Evolutionary conservation across 73 alveolate genomes (phyloP).

Genomic region (Paramecium sexaurelia): DNA sequence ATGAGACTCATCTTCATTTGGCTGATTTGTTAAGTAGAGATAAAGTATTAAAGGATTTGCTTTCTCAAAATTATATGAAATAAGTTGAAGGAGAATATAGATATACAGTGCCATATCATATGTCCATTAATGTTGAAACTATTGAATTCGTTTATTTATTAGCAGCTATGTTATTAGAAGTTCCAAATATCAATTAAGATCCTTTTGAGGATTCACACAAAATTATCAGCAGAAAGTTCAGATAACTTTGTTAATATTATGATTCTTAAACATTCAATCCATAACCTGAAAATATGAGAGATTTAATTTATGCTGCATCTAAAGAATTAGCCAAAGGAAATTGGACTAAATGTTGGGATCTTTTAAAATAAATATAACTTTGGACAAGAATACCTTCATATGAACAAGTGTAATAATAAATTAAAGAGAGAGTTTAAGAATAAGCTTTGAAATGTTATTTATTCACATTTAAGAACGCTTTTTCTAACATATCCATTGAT

Average conservation of each 20-base stretch:
- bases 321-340: slow-evolving; percentile 25
- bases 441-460: slow-evolving; percentile 40
- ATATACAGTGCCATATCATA: neutral
- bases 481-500: neutral
- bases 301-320: slow-evolving; percentile 11
- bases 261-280: slow-evolving; percentile 17
- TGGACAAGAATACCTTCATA: neutral
- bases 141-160: slow-evolving; percentile 9
- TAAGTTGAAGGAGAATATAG: neutral
- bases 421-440: slow-evolving; percentile 29
- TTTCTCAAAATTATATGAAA: neutral
- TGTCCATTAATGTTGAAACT: slow-evolving; percentile 31
- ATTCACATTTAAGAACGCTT: slow-evolving; percentile 21
- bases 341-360: slow-evolving; percentile 42
- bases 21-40: neutral
- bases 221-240: neutral
- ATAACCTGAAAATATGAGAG: slow-evolving; percentile 41
- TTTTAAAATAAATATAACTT: neutral
- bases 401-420: neutral
- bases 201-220: neutral
- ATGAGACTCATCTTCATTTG: slow-evolving; percentile 8
- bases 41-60: neutral
- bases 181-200: neutral
- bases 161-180: slow-evolving; percentile 20
- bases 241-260: slow-evolving; percentile 23